Evolutionary conservation across 1,139 yeast species (phyloP).

Genomic region (Debaryomyces fabryi): DNA sequence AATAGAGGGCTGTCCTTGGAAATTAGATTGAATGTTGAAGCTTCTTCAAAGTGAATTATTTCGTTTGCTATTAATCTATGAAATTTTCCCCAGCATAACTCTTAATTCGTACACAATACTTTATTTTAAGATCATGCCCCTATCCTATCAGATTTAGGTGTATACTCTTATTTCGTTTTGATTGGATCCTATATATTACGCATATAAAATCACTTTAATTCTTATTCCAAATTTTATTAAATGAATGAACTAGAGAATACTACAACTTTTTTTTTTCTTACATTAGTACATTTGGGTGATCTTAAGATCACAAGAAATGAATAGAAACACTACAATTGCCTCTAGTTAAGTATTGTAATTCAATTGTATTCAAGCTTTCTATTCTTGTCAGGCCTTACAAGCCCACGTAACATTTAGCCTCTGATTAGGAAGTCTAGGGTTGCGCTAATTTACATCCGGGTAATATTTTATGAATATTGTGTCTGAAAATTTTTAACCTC

Average conservation of each 20-base stretch:
- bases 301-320: not conserved
- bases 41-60: not conserved
- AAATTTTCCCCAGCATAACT: not conserved
- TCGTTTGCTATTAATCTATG: not conserved
- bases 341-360: not conserved
- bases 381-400: not conserved
- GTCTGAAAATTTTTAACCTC: not conserved
- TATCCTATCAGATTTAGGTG: not conserved
- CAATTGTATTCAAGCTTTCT: no score
- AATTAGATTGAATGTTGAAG: not conserved
- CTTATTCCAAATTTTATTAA: not conserved
- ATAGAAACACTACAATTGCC: not conserved
- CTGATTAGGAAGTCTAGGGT: constrained; percentile 1
- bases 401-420: not conserved
- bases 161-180: not conserved
- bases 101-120: not conserved
- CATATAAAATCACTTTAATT: constrained; percentile 1
- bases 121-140: not conserved
- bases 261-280: not conserved
- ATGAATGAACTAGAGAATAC: not conserved
- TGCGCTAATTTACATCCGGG: not conserved
- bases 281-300: not conserved
- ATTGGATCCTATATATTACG: not conserved
- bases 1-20: not conserved
- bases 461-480: not conserved